Evolutionary conservation across 2,329 filamentous ascomycete genomes (phyloP).

Genomic region (Hortaea werneckii): DNA sequence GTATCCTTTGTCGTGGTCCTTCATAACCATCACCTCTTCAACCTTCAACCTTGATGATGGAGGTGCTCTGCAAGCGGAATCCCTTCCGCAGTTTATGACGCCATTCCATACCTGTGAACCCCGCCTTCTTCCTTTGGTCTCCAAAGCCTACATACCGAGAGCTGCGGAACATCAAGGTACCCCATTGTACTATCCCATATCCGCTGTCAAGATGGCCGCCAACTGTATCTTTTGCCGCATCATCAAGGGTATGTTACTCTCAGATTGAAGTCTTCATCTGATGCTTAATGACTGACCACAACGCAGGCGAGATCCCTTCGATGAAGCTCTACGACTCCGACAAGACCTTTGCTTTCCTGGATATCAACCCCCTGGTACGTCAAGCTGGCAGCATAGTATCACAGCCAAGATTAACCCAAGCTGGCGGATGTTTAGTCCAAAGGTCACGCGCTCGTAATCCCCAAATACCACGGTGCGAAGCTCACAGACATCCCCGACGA

Average conservation of each 20-base stretch:
- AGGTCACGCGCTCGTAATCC: conserved; percentile 91
- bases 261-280: neutral
- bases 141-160: too few species aligned
- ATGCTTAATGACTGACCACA: conserved; percentile 3
- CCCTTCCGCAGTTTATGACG: too few species aligned
- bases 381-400: too few species aligned
- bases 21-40: too few species aligned
- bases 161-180: neutral
- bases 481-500: conserved; percentile 89
- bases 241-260: conserved; percentile 63
- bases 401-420: too few species aligned
- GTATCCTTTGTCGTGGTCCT: too few species aligned
- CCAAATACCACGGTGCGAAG: conserved; percentile 88
- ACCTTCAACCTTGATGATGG: too few species aligned
- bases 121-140: too few species aligned
- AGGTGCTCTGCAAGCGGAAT: too few species aligned
- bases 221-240: conserved; percentile 97
- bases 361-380: conserved; percentile 67
- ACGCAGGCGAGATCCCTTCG: conserved; percentile 79
- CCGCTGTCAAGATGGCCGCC: conserved; percentile 30
- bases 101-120: too few species aligned
- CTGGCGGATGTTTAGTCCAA: conserved; percentile 39
- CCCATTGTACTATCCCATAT: neutral
- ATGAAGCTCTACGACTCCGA: conserved; percentile 95
- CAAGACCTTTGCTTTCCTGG: conserved; percentile 88